Conservation (phyloP, 306 rosid species). For the Prunus mira region DNA sequence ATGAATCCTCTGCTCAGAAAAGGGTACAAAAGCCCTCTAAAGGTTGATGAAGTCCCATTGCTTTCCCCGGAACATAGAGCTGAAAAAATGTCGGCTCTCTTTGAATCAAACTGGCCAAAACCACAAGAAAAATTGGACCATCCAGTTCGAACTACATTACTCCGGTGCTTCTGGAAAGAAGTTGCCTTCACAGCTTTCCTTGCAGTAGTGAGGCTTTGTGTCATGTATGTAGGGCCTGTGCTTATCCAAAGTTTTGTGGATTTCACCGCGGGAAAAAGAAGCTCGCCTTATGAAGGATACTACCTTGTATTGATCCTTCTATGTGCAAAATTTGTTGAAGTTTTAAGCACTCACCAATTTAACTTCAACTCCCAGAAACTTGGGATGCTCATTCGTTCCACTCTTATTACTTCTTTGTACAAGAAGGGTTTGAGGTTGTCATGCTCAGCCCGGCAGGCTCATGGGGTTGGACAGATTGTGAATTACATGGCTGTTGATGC, state of each 20-base stretch:
- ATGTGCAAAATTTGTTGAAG: slow-evolving; percentile 67
- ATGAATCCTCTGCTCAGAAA: slow-evolving; percentile 77
- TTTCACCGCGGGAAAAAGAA: slow-evolving; percentile 75
- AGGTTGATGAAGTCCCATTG: slow-evolving; percentile 59
- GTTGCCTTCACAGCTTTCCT: slow-evolving; percentile 69
- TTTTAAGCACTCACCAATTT: slow-evolving; percentile 70
- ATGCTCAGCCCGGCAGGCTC: slow-evolving; percentile 76
- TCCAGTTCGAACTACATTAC: slow-evolving; percentile 73
- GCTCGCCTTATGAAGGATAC: slow-evolving; percentile 78
- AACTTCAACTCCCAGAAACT: slow-evolving; percentile 87
- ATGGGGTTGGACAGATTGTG: slow-evolving; percentile 90
- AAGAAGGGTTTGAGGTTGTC: slow-evolving; percentile 79
- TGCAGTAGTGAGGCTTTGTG: slow-evolving; percentile 59
- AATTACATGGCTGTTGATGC: slow-evolving; percentile 97
- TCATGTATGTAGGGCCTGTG: slow-evolving; percentile 75
- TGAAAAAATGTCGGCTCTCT: slow-evolving; percentile 56
- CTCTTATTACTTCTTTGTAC: slow-evolving; percentile 78
- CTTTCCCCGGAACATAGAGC: slow-evolving; percentile 81
- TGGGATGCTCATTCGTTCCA: slow-evolving; percentile 85
- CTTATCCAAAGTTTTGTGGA: slow-evolving; percentile 74
- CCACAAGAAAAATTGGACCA: slow-evolving; percentile 54
- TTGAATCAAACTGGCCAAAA: slow-evolving; percentile 82
- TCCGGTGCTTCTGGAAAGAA: slow-evolving; percentile 79
- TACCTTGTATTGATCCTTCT: slow-evolving; percentile 68
- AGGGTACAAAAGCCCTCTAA: slow-evolving; percentile 68